phyloP scores from a whole-genome alignment of 2,329 filamentous ascomycete genomes.

The Talaromyces amestolkiae region DNA sequence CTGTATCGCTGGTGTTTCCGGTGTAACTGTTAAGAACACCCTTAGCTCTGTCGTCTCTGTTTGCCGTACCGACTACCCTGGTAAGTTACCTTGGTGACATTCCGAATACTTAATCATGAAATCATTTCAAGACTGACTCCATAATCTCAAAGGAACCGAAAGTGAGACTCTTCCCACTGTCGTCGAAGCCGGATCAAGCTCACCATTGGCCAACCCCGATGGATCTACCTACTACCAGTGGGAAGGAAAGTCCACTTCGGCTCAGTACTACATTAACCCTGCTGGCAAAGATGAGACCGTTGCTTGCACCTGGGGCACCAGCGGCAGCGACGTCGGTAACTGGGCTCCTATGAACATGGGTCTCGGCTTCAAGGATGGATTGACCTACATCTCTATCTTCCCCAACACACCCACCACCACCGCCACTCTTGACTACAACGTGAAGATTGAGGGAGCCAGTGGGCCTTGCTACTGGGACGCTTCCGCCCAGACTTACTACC shows the following conservation, averaged over 20 bases:
- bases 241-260: conserved; percentile 71
- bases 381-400: conserved; percentile 82
- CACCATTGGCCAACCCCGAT: conserved; percentile 67
- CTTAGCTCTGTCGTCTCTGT: conserved; percentile 63
- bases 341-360: conserved; percentile 85
- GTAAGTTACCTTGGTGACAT: conserved; percentile 41
- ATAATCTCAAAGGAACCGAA: conserved; percentile 51
- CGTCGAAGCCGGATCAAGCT: conserved; percentile 55
- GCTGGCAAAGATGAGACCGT: conserved; percentile 64
- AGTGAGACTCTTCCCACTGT: conserved; percentile 77
- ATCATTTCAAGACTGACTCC: too few relatives aligned
- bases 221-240: conserved; percentile 73
- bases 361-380: conserved; percentile 64
- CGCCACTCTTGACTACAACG: conserved; percentile 71
- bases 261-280: conserved; percentile 96
- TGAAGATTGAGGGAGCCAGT: conserved; percentile 68
- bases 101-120: too few relatives aligned
- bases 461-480: conserved; percentile 63
- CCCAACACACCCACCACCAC: conserved; percentile 74
- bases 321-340: conserved; percentile 64
- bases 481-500: conserved; percentile 58
- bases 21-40: conserved; percentile 73
- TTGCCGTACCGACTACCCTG: conserved; percentile 96
- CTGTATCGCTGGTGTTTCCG: conserved; percentile 69
- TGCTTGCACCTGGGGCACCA: conserved; percentile 73